These are phyloP conservation scores for Marchantia polymorpha DNA, from an alignment of 225 moss, liverwort and hornwort genomes.

Conservation along the genomic window DNA sequence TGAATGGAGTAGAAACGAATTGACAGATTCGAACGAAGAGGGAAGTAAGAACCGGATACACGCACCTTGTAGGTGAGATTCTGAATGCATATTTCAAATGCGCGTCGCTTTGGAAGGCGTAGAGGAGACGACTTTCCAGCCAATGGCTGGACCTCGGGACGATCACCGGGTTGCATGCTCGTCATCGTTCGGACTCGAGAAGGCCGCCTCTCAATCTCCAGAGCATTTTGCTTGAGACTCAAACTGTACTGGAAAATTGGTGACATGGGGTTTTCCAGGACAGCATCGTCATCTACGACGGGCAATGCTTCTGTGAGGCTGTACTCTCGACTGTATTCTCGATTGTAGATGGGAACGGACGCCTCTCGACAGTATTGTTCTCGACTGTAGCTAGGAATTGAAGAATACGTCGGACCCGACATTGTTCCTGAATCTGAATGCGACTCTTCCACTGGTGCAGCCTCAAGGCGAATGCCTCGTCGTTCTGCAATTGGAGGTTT, in stretches of 20 bases:
- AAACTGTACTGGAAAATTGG: slow-evolving; percentile 25
- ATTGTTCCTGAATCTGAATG: not conserved
- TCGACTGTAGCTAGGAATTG: slow-evolving; percentile 15
- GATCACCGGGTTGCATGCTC: not conserved
- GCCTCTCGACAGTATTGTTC: slow-evolving; percentile 1
- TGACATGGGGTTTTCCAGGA: slow-evolving; percentile 18
- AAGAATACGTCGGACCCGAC: slow-evolving; percentile 8
- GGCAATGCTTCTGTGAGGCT: slow-evolving; percentile 10
- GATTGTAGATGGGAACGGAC: slow-evolving; percentile 1
- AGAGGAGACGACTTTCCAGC: slow-evolving; percentile 6
- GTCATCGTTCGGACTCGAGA: slow-evolving; percentile 13
- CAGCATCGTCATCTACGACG: slow-evolving; percentile 12
- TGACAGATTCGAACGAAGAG: not conserved
- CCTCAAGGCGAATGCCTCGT: not conserved
- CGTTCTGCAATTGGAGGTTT: not conserved
- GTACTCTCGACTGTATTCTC: slow-evolving; percentile 10
- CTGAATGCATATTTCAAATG: slow-evolving; percentile 21
- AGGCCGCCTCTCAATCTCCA: slow-evolving; percentile 19
- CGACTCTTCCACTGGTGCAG: not conserved
- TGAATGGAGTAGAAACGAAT: no score
- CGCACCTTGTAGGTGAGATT: slow-evolving; percentile 22
- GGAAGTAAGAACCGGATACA: not conserved
- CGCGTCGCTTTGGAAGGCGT: slow-evolving; percentile 14
- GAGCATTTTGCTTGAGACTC: slow-evolving; percentile 23
- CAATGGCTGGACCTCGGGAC: slow-evolving; percentile 2